Evolutionary conservation across 2,329 filamentous ascomycete genomes (phyloP), one percentile per base, ranked within the genome.

Genomic region (Diaporthe nobilis): DNA sequence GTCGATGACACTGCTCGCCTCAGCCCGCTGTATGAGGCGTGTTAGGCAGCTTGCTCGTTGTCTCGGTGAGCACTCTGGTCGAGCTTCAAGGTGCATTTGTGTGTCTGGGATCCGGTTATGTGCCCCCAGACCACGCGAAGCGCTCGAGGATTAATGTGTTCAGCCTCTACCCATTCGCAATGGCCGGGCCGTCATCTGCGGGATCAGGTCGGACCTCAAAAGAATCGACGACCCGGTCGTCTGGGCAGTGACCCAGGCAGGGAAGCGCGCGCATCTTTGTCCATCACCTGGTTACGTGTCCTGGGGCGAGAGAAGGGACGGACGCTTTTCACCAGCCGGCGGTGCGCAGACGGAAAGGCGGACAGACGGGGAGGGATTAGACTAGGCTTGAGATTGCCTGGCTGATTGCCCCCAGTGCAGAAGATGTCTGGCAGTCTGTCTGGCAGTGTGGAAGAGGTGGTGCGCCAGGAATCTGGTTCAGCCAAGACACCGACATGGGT

Each of bases 401-500:
- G 60, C 17, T 31, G 60, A 22, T 13, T 63, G 60, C 22, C 39
- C 37, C 37, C n/a, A 44, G 39, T 4, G 37, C 10, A 44, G 25
- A 25, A 63, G 34, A 25, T 13, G 4, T 47, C 39, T 44, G 60
- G 60, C 17, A 44, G 39, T 65, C 37, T 39, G 39, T 63, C 37
- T 39, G 25, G 60, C 39, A 67, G 61, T 34, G 37, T 28, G 61
- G 42, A 47, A 49, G 28, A 17, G 25, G 44, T 39, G 49, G 34
- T 55, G 49, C 49, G 49, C 65, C 65, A 70, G 65, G 31, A 42
- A 49, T 70, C 49, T 70, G 65, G 49, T 55, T 70, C 47, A 22
- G 65, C 65, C 65, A 70, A 55, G 65, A 55, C 49, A 31, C 65
- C 34, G 34, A 28, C 65, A 70, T 42, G 65, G 49, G n/a, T 70